These are phyloP conservation scores for Candida verbasci DNA, from an alignment of 805 yeast genomes.

Conservation along the genomic window DNA sequence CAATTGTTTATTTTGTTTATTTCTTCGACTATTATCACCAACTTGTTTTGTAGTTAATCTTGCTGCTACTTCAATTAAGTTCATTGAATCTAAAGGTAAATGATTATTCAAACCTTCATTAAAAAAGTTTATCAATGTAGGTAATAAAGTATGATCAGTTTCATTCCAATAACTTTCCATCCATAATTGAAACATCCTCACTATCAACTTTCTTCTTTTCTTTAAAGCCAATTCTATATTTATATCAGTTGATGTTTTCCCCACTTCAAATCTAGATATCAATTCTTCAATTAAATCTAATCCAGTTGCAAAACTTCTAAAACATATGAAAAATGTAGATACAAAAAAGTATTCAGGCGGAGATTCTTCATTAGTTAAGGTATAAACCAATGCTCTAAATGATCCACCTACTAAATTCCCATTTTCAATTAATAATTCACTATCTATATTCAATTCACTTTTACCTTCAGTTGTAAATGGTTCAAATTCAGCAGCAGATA, in stretches of 20 bases:
- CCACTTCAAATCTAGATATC: slow-evolving; percentile 58
- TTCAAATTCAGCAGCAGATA: slow-evolving; percentile 32
- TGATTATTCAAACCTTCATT: slow-evolving; percentile 65
- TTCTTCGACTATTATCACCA: slow-evolving; percentile 23
- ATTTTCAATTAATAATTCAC: slow-evolving; percentile 51
- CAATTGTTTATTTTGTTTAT: slow-evolving; percentile 38
- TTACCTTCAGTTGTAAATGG: slow-evolving; percentile 22
- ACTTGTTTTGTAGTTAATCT: slow-evolving; percentile 52
- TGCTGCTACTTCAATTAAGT: slow-evolving; percentile 59
- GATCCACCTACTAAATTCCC: slow-evolving; percentile 65
- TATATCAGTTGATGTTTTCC: slow-evolving; percentile 13
- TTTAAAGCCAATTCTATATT: slow-evolving; percentile 36
- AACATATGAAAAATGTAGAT: slow-evolving; percentile 73
- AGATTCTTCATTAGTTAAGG: slow-evolving; percentile 60
- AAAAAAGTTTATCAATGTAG: slow-evolving; percentile 72
- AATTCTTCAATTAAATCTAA: slow-evolving; percentile 65
- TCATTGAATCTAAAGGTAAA: slow-evolving; percentile 64
- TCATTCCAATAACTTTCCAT: slow-evolving; percentile 84
- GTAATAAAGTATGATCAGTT: slow-evolving; percentile 54
- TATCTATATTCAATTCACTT: slow-evolving; percentile 17
- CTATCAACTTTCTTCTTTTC: slow-evolving; percentile 62
- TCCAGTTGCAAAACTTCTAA: slow-evolving; percentile 66
- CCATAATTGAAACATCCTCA: slow-evolving; percentile 76
- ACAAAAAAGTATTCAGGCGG: slow-evolving; percentile 66
- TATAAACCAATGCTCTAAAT: slow-evolving; percentile 59